Base-by-base conservation (phyloP, 1,284 basidiomycete genomes). In the Cerioporus squamosus region DNA sequence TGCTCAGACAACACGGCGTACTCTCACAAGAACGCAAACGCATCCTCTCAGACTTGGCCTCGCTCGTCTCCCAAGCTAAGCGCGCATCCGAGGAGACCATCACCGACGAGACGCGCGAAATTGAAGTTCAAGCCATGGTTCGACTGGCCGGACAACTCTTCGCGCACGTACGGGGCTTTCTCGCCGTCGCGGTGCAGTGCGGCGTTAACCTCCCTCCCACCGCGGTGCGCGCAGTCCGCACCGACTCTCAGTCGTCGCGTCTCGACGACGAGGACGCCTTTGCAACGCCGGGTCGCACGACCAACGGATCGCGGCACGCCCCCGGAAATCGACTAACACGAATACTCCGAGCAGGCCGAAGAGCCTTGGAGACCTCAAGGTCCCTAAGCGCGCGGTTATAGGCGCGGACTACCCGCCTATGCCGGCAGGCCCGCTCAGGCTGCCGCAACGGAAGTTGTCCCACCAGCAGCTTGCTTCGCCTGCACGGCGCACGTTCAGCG, bases 41-140 rank as follows among this genome's bases (percentile, higher is more conserved):
- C 44, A 90, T 99, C 53, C 78, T 98, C 29, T 86, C 90, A 0
- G 87, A 91, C 57, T 81, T 99, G 31, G 93, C 93, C 6, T 83
- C 86, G 17, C 82, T 99, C 40, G 96, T 98, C 7, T 83, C 88
- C 0, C 90, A 95, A 68, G 88, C 95, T 8, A 89, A 92, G 68
- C 85, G 82, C 61, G 90, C 92, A 0, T 91, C 92, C 2, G 81
- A 84, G 51, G 85, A 80, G 7, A 73, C 66, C 10, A 68, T 77
- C 5, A 78, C 82, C 46, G 82, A 82, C 24, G 78, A 79, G 20
- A 72, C 74, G 46, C 80, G 81, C 43, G 83, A 84, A 29, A 62
- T 77, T 42, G 89, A 91, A 68, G 81, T 89, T 6, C 86, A 89
- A 60, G 78, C 77, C 18, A 92, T 93, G 90, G 78, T 93, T 53